Evolutionary conservation across 106 monocot genomes (phyloP).

Genomic region (Allium cepa): DNA sequence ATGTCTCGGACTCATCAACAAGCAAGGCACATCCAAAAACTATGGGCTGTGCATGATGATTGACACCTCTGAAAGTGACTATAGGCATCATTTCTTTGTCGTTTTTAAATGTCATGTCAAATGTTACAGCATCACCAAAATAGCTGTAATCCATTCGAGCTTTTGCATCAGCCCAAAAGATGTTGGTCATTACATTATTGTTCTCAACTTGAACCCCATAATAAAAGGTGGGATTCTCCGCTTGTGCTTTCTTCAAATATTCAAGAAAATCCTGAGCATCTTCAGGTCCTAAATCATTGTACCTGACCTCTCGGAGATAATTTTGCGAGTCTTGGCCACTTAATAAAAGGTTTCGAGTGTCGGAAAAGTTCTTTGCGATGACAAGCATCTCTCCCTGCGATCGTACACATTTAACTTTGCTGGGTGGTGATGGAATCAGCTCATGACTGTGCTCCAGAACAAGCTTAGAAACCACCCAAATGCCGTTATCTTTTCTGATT

Average conservation of each 20-base stretch:
- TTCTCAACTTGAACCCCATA: constrained; percentile 58
- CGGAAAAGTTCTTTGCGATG: constrained; percentile 66
- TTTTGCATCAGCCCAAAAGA: constrained; percentile 74
- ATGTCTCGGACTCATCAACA: constrained; percentile 62
- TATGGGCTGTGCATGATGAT: constrained; percentile 50
- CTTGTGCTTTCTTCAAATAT: constrained; percentile 46
- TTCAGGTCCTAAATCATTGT: constrained; percentile 62
- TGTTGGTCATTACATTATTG: constrained; percentile 46
- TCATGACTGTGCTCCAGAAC: constrained; percentile 55
- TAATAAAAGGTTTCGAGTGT: constrained; percentile 61
- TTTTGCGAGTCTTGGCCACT: constrained; percentile 40
- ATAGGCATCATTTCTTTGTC: constrained; percentile 61
- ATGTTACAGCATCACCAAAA: constrained; percentile 59
- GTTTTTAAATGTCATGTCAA: constrained; percentile 42
- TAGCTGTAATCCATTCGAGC: constrained; percentile 68
- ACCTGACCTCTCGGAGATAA: constrained; percentile 41
- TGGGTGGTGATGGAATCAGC: constrained; percentile 40
- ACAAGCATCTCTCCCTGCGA: constrained; percentile 81
- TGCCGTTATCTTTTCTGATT: constrained; percentile 45
- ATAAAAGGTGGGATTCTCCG: constrained; percentile 49
- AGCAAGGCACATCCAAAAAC: constrained; percentile 71
- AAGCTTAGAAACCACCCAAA: constrained; percentile 65
- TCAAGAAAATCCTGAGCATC: constrained; percentile 56
- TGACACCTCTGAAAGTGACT: constrained; percentile 52
- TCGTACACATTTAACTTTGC: constrained; percentile 61